These are phyloP conservation scores for Monosporascus cannonballus DNA, from an alignment of 2,329 filamentous ascomycete species.

Conservation along the genomic window DNA sequence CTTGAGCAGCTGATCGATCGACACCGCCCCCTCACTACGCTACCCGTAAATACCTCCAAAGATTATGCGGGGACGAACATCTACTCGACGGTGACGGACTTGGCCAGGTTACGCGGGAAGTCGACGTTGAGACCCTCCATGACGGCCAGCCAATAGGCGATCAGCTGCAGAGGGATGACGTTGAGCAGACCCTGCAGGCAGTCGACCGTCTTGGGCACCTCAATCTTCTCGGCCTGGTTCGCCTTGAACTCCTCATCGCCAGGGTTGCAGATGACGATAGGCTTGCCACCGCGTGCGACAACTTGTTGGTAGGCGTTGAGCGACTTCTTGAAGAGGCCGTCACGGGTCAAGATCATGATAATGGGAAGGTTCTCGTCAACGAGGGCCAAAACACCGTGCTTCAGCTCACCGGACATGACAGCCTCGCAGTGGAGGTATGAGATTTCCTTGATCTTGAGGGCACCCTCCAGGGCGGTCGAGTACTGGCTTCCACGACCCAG, in stretches of 20 bases:
- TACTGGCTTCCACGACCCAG: constrained; percentile 94
- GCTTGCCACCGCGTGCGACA: constrained; percentile 89
- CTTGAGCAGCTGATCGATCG: too few species aligned
- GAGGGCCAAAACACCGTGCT: constrained; percentile 95
- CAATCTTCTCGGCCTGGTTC: constrained; percentile 90
- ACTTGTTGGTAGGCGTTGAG: constrained; percentile 99
- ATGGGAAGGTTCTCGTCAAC: constrained; percentile 98
- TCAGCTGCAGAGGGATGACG: constrained; percentile 94
- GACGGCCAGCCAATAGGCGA: constrained; percentile 98
- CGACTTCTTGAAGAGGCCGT: constrained; percentile 97
- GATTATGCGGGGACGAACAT: constrained; percentile 11
- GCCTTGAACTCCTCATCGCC: constrained; percentile 82
- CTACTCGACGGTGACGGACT: constrained; percentile 98
- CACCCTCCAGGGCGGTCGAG: constrained; percentile 93
- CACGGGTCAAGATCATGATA: constrained; percentile 98
- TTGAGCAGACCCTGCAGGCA: constrained; percentile 95
- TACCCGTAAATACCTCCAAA: constrained; percentile 2
- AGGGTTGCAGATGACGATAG: constrained; percentile 97
- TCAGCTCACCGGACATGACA: constrained; percentile 99
- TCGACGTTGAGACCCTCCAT: constrained; percentile 95
- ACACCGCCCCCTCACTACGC: too few species aligned
- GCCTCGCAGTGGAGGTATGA: constrained; percentile 99
- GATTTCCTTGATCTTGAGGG: constrained; percentile 99
- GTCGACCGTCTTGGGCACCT: constrained; percentile 93
- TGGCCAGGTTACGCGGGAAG: constrained; percentile 97